Conservation (phyloP, 139 green algal genomes). For the Closterium sp. region DNA sequence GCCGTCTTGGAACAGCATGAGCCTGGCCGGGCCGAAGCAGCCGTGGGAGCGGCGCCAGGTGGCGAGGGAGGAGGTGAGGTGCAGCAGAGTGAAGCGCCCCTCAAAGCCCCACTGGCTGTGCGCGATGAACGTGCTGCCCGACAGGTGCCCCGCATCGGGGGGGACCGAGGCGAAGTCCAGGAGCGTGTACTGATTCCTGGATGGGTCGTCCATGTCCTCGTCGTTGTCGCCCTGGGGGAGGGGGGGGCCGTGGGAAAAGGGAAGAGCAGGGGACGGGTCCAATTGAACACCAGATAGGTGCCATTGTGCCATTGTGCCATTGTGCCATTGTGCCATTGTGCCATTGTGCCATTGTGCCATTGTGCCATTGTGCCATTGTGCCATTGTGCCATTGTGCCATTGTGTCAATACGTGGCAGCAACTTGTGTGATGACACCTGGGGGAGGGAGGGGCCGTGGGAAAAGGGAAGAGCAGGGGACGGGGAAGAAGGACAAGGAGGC, state of each 20-base stretch:
- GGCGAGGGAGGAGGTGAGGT: constrained; percentile 5
- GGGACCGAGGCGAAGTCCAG: neutral
- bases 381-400: no score
- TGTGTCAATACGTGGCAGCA: no score
- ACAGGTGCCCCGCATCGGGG: constrained; percentile 9
- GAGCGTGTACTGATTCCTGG: constrained; percentile 7
- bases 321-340: no score
- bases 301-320: no score
- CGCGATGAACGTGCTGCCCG: constrained; percentile 20
- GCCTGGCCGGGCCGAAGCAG: constrained; percentile 16
- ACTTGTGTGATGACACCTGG: no score
- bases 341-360: no score
- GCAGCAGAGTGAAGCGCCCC: constrained; percentile 6
- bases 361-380: no score
- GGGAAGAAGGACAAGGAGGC: neutral
- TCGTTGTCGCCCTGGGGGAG: constrained; percentile 16
- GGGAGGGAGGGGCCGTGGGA: neutral
- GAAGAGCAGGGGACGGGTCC: neutral
- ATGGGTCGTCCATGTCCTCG: constrained; percentile 3
- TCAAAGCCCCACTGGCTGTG: neutral
- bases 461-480: neutral
- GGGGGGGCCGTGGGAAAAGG: neutral
- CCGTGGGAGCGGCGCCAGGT: neutral
- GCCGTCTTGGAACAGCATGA: constrained; percentile 21
- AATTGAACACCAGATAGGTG: neutral